Evolutionary conservation across 192 early-diverging fungal species (phyloP), one percentile per base, ranked within the genome.

Genomic region (Backusella liffmaniae): DNA sequence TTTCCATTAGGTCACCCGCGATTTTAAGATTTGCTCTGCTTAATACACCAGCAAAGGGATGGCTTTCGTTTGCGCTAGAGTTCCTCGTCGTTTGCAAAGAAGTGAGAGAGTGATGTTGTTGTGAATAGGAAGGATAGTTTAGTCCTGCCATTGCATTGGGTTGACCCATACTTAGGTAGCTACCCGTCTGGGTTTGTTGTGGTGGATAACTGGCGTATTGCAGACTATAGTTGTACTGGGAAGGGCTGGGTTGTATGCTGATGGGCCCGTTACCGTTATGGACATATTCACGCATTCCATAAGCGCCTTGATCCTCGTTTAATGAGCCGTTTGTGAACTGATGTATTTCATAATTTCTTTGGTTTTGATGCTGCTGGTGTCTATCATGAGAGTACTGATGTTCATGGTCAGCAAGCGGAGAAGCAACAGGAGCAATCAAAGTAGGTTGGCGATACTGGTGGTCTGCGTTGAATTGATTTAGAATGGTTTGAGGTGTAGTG

Each of bases 11-110:
- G 77, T 94, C 87, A 77, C 86, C 91, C 23, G 87, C 83, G 72
- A 93, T 90, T 79, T 91, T 88, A 62, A 93, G 79, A 71, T 88
- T 91, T 41, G 92, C 92, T 82, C 92, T 91, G 84, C 91, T 92
- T 23, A 93, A 80, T 65, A 92, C 75, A 36, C 88, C 87, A 8
- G 88, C 84, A 66, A 92, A 91, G 12, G 90, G 88, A 77, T 73
- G 85, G 32, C 74, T 80, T 10, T 62, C 56, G 12, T 29, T 29
- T 29, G 23, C 8, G 26, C 23, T 62, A 13, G 56, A 26, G 26
- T 62, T 62, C 13, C 26, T 62, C 56, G 29, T 26, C 26, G 26
- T 12, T 29, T 62, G 56, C 23, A 62, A 3, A 29, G 56, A 62
- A 62, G 0, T 62, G 3, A 62, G 9, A 12, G 21, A 26, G 4